Conservation (phyloP, 805 yeast species). For the Maudiozyma barnettii region DNA sequence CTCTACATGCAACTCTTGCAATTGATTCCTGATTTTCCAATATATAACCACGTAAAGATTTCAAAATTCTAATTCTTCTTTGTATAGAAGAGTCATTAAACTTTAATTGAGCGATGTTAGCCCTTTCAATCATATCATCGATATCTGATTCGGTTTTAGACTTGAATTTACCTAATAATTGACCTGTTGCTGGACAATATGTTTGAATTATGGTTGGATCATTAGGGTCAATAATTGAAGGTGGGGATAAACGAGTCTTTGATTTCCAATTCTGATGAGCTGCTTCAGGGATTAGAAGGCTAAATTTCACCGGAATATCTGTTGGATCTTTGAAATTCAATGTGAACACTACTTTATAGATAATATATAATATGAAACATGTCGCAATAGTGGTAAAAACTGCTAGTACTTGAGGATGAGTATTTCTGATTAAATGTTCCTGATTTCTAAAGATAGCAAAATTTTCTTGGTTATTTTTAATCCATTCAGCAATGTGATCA, state of each 20-base stretch:
- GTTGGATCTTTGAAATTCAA: neutral
- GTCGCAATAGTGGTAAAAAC: conserved; percentile 10
- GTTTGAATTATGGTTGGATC: conserved; percentile 68
- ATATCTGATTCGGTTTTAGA: conserved; percentile 62
- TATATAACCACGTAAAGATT: conserved; percentile 62
- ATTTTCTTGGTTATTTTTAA: conserved; percentile 41
- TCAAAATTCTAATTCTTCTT: conserved; percentile 59
- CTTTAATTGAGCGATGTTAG: conserved; percentile 27
- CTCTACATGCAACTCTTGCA: conserved; percentile 90
- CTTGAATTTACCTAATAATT: conserved; percentile 62
- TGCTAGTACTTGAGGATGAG: conserved; percentile 1
- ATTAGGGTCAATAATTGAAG: conserved; percentile 39
- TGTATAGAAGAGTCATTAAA: conserved; percentile 42
- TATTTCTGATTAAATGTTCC: neutral
- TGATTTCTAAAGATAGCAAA: neutral
- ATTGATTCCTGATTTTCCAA: conserved; percentile 75
- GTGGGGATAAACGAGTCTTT: conserved; percentile 50
- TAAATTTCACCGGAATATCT: conserved; percentile 14
- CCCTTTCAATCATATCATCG: conserved; percentile 45
- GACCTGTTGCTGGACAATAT: conserved; percentile 96
- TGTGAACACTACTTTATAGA: conserved; percentile 13
- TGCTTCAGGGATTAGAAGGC: conserved; percentile 19
- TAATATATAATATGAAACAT: conserved; percentile 10
- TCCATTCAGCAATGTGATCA: conserved; percentile 56
- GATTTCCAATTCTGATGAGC: conserved; percentile 75